Percentiles rank a stretch among this genome's conserved stretches.
phyloP scores from a whole-genome alignment of 306 rosid genomes.

The Cucurbita pepo region DNA sequence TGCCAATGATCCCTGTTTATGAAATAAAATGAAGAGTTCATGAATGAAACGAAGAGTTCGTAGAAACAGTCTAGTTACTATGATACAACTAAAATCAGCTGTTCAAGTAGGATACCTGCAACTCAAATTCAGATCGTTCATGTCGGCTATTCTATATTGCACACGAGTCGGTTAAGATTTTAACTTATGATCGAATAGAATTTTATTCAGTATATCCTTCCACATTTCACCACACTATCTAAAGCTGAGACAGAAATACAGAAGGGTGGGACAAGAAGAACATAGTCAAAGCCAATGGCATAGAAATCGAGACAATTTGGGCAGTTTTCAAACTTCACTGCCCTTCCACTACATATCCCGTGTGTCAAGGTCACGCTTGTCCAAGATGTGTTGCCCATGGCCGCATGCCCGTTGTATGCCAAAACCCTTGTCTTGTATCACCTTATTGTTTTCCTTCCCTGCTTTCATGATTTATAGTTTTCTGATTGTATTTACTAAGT shows the following conservation, averaged over 20 bases:
- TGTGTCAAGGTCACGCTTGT: too few species aligned
- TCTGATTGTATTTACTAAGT: too few species aligned
- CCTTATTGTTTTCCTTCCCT: too few species aligned
- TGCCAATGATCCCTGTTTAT: conserved; percentile 59
- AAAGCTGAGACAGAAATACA: neutral
- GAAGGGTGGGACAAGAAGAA: neutral
- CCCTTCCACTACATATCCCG: neutral
- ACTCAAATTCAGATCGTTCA: neutral
- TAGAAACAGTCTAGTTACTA: too few species aligned
- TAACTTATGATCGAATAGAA: neutral
- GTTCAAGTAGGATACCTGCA: neutral
- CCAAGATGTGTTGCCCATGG: too few species aligned
- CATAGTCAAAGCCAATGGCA: neutral
- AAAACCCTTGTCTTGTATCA: too few species aligned
- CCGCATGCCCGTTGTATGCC: too few species aligned
- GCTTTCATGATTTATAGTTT: too few species aligned
- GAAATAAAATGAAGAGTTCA: neutral
- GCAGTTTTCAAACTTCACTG: neutral
- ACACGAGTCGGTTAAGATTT: neutral
- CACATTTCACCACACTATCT: neutral
- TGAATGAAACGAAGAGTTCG: neutral
- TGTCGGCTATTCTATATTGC: neutral
- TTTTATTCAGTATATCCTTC: neutral
- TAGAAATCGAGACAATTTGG: neutral
- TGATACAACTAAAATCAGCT: too few species aligned